These are phyloP conservation scores for Aspergillus nidulans DNA, from an alignment of 495 filamentous ascomycete species.

Conservation along the genomic window DNA sequence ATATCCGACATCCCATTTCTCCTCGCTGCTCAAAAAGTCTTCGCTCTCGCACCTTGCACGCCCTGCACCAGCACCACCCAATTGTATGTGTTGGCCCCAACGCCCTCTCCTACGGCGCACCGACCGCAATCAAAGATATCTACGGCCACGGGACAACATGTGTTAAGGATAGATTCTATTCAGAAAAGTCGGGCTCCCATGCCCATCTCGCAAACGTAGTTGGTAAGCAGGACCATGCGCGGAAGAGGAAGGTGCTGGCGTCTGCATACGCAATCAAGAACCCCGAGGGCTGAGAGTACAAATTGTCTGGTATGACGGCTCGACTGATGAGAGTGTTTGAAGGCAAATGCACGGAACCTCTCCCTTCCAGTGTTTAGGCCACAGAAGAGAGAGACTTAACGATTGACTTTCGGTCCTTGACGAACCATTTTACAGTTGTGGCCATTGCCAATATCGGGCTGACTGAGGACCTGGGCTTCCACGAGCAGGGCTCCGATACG, in stretches of 20 bases:
- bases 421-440: constrained; percentile 29
- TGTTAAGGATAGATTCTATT: constrained; percentile 43
- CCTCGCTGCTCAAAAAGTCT: constrained; percentile 25
- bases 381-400: not conserved
- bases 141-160: constrained; percentile 46
- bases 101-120: constrained; percentile 35
- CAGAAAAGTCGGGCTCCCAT: constrained; percentile 18
- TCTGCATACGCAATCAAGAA: constrained; percentile 46
- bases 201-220: constrained; percentile 37
- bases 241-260: constrained; percentile 40
- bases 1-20: constrained; percentile 37
- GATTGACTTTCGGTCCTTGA: constrained; percentile 35
- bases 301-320: constrained; percentile 41
- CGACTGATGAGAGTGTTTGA: constrained; percentile 27
- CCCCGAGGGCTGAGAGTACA: constrained; percentile 46
- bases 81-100: constrained; percentile 47
- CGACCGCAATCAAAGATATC: constrained; percentile 44
- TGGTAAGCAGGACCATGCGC: constrained; percentile 34
- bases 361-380: not conserved
- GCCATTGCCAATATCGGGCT: constrained; percentile 46
- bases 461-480: constrained; percentile 34
- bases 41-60: constrained; percentile 30
- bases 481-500: constrained; percentile 37
- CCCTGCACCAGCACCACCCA: constrained; percentile 31
- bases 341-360: constrained; percentile 9